Evolutionary conservation across 768 basidiomycete species (phyloP).

Genomic region (Pleurotus ostreatus): DNA sequence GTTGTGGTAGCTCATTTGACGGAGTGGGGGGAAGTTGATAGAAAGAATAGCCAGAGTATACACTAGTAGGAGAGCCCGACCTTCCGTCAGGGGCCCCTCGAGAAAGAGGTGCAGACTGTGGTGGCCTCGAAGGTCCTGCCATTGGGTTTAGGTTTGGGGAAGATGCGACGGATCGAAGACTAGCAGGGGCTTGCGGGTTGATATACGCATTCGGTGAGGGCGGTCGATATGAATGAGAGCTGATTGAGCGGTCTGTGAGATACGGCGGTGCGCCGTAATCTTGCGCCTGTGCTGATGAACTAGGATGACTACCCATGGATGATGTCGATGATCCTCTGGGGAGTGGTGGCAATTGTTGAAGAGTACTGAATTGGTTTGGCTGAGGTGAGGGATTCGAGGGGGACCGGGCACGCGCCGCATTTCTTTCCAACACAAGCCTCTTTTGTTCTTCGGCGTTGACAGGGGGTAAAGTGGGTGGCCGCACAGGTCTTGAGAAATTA

Average conservation of each 20-base stretch:
- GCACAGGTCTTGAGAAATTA: slow-evolving; percentile 66
- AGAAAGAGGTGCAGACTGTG: slow-evolving; percentile 17
- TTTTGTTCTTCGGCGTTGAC: slow-evolving; percentile 38
- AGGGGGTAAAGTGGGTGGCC: slow-evolving; percentile 33
- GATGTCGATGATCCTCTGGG: slow-evolving; percentile 12
- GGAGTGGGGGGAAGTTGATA: slow-evolving; percentile 53
- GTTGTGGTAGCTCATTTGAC: slow-evolving; percentile 15
- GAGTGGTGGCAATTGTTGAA: slow-evolving; percentile 7
- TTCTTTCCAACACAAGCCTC: slow-evolving; percentile 54
- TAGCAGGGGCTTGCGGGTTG: background rate
- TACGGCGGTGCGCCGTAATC: background rate
- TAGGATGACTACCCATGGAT: background rate
- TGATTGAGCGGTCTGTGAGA: background rate
- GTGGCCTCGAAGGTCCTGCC: slow-evolving; percentile 4
- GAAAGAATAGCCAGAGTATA: slow-evolving; percentile 67
- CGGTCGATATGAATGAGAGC: background rate
- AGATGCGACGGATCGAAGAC: background rate
- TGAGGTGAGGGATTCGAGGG: slow-evolving; percentile 18
- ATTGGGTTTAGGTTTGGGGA: slow-evolving; percentile 5
- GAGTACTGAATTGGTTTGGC: slow-evolving; percentile 6
- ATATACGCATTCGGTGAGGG: slow-evolving; percentile 5
- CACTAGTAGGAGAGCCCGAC: slow-evolving; percentile 30
- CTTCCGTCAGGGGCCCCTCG: slow-evolving; percentile 32
- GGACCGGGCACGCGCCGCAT: slow-evolving; percentile 32
- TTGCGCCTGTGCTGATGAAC: background rate